A percentile compares a stretch with the other conserved stretches of the same genome.
Conservation (phyloP, 148 eudicot species). For the Chenopodium berlandieri region DNA sequence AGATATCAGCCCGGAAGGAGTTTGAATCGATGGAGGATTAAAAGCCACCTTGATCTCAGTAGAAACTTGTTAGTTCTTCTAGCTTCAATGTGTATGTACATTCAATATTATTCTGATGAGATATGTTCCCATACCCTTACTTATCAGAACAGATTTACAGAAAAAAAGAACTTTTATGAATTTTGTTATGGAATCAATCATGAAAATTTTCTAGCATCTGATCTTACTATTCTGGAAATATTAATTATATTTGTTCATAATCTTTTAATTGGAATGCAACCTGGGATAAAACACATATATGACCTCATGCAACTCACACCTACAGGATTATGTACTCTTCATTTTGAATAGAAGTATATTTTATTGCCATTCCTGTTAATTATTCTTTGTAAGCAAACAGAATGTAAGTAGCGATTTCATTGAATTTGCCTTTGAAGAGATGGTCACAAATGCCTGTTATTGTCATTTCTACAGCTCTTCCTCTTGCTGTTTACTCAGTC, state of each 20-base stretch:
- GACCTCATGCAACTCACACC: not conserved
- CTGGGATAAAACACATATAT: not conserved
- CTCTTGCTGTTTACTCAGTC: not conserved
- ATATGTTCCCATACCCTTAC: conserved; percentile 4
- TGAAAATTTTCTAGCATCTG: not conserved
- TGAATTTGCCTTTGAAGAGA: not conserved
- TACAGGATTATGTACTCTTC: not conserved
- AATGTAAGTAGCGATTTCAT: not conserved
- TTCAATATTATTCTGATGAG: not conserved
- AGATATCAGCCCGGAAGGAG: conserved; percentile 75
- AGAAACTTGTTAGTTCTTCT: not conserved
- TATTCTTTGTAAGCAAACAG: not conserved
- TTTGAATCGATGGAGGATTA: conserved; percentile 85
- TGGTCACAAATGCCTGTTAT: not conserved
- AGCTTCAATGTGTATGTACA: conserved; percentile 3
- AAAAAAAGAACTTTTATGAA: conserved; percentile 1
- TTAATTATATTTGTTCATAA: not conserved
- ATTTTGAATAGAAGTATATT: too few relatives aligned
- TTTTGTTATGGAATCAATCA: not conserved
- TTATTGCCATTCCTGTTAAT: not conserved
- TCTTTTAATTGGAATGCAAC: not conserved
- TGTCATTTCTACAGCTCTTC: not conserved
- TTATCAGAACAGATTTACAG: not conserved
- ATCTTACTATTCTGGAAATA: not conserved
- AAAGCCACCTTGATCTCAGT: conserved; percentile 55